These are phyloP conservation scores for Barnettozyma siamensis DNA, from an alignment of 805 yeast genomes.

Conservation along the genomic window DNA sequence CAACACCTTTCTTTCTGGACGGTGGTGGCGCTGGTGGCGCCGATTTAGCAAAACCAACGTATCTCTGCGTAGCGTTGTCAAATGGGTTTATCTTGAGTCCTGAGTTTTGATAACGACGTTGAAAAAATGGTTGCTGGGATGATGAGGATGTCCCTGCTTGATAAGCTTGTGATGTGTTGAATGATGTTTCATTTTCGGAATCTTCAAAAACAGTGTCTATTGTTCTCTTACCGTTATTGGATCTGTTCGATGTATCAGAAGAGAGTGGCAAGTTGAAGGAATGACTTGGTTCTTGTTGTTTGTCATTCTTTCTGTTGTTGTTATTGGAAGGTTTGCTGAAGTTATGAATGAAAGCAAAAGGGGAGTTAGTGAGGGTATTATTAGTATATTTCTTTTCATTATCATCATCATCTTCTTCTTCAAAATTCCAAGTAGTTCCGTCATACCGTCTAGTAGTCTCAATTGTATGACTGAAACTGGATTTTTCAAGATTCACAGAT, in stretches of 20 bases:
- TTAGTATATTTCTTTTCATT: not conserved
- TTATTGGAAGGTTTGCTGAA: not conserved
- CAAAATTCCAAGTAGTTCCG: conserved; percentile 5
- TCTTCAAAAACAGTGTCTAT: conserved; percentile 27
- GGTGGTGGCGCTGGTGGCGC: conserved; percentile 23
- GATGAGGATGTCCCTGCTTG: not conserved
- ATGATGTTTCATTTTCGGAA: conserved; percentile 13
- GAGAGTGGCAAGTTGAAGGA: too few relatives aligned
- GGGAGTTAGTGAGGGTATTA: conserved; percentile 1
- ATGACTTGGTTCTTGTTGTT: too few relatives aligned
- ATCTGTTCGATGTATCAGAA: conserved; percentile 4
- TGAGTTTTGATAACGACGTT: conserved; percentile 13
- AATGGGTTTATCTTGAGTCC: conserved; percentile 21
- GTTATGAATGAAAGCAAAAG: conserved; percentile 8
- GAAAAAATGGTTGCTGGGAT: not conserved
- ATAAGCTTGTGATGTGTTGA: not conserved
- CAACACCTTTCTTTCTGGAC: conserved; percentile 10
- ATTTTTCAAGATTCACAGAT: conserved; percentile 7
- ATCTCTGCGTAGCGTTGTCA: conserved; percentile 9
- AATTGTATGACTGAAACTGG: conserved; percentile 24
- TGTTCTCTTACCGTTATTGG: conserved; percentile 6
- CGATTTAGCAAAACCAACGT: not conserved
- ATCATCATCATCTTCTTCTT: conserved; percentile 3
- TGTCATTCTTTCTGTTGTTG: not conserved
- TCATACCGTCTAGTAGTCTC: conserved; percentile 22